Conservation (phyloP, 1,284 basidiomycete species). For the Austroboletus niveus region DNA sequence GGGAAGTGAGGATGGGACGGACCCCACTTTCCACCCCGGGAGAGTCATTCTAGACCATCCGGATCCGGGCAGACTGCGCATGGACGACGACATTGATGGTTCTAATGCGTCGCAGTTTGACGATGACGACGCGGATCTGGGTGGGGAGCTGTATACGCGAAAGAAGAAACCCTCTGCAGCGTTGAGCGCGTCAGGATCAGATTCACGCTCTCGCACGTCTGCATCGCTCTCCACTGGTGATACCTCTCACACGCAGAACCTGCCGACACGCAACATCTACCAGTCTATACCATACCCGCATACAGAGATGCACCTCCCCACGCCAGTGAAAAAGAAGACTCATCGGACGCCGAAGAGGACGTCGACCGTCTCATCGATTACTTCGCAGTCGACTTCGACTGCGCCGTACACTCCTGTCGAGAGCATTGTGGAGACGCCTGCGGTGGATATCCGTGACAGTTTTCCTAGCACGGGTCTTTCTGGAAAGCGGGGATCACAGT, state of each 20-base stretch:
- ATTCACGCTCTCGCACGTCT: constrained; percentile 59
- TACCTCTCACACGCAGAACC: constrained; percentile 20
- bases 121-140: constrained; percentile 59
- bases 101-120: constrained; percentile 28
- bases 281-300: constrained; percentile 27
- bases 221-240: constrained; percentile 42
- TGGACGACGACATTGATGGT: neutral
- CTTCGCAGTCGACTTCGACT: constrained; percentile 36
- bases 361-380: constrained; percentile 31
- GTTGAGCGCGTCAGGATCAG: constrained; percentile 44
- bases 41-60: neutral
- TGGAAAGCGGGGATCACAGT: constrained; percentile 15
- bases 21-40: neutral
- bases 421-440: constrained; percentile 20
- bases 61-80: neutral
- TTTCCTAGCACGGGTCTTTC: constrained; percentile 31
- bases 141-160: constrained; percentile 52
- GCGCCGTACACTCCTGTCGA: constrained; percentile 26
- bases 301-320: constrained; percentile 25
- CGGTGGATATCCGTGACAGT: constrained; percentile 21
- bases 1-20: constrained; percentile 37
- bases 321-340: constrained; percentile 21
- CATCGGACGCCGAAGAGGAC: constrained; percentile 27
- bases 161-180: constrained; percentile 30
- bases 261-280: constrained; percentile 7